Base-by-base conservation (phyloP, 2,329 filamentous ascomycete species). In the Cadophora luteo-olivacea region DNA sequence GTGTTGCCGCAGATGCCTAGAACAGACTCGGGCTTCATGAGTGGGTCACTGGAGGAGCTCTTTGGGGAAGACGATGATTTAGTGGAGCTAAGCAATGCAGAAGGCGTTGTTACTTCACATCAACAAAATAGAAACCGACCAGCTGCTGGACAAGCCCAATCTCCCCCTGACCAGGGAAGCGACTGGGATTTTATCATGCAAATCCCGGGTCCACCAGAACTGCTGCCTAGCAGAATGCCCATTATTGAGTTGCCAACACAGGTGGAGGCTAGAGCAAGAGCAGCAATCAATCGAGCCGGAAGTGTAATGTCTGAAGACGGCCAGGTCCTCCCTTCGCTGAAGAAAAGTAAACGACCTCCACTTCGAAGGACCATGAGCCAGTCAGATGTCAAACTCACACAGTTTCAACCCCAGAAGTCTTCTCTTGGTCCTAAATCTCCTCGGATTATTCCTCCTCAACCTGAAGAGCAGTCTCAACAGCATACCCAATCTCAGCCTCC, bases 21-120 rank as follows among this genome's bases (percentile, higher is more conserved):
- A 32, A 82, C 82, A 22, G 93, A 97, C 77, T 94, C 92, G 16
- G 92, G 92, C 1, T 97, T 97, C 76, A 92, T 94, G 86, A 96
- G 92, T 77, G 91, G 91, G n/a, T 87, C 89, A 7, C 78, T 91
- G 12, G 76, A 78, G 19, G 76, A 77, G 5, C 83, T 89, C 6
- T 87, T 93, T 68, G 90, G 90, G 48, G 88, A 92, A 29, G 85
- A 88, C 55, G 81, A 81, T 41, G 73, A 69, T 25, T 19, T 36
- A 38, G 70, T 77, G 49, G 74, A 76, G 16, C 79, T 77, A 19
- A 77, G 80, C 71, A 78, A 79, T 19, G 78, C 81, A 36, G 78
- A 81, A 67, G 60, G 76, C 61, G 76, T 78, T 33, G 72, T 78
- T 49, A 9, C 38, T n/a, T 36, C 65, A 33, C 58, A 51, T 19